A percentile compares a stretch with the other conserved stretches of the same genome.
phyloP scores from a whole-genome alignment of 306 rosid species.

The Arachis stenosperma region DNA sequence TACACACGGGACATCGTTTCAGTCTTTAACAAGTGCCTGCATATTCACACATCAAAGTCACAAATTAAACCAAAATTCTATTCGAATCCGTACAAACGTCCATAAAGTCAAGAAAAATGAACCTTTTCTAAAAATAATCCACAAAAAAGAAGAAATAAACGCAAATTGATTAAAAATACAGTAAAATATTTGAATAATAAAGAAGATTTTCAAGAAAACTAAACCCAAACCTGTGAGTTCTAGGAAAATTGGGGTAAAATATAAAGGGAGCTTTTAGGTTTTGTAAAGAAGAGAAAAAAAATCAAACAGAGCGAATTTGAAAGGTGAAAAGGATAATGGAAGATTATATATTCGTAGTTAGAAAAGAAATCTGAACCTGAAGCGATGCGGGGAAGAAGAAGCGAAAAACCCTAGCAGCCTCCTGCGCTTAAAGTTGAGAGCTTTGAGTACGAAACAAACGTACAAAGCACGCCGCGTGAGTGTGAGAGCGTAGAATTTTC shows the following conservation, averaged over 20 bases:
- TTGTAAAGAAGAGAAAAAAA: background rate
- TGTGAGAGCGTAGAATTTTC: too few species aligned
- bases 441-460: too few species aligned
- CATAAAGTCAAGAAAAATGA: background rate
- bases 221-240: background rate
- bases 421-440: background rate
- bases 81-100: background rate
- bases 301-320: too few species aligned
- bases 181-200: too few species aligned
- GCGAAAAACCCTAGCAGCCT: slow-evolving; percentile 40
- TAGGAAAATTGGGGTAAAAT: background rate
- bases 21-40: slow-evolving; percentile 42
- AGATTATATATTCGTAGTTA: background rate
- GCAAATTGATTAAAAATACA: background rate
- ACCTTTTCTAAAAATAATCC: background rate
- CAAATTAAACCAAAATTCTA: background rate
- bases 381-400: slow-evolving; percentile 11
- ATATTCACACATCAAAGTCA: background rate
- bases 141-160: background rate
- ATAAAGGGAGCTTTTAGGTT: background rate
- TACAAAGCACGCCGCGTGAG: too few species aligned
- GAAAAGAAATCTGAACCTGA: slow-evolving; percentile 42
- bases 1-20: slow-evolving; percentile 90
- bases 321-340: background rate
- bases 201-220: background rate